Evolutionary conservation across 2,329 filamentous ascomycete genomes (phyloP).

Genomic region (Atkinsonella hypoxylon): DNA sequence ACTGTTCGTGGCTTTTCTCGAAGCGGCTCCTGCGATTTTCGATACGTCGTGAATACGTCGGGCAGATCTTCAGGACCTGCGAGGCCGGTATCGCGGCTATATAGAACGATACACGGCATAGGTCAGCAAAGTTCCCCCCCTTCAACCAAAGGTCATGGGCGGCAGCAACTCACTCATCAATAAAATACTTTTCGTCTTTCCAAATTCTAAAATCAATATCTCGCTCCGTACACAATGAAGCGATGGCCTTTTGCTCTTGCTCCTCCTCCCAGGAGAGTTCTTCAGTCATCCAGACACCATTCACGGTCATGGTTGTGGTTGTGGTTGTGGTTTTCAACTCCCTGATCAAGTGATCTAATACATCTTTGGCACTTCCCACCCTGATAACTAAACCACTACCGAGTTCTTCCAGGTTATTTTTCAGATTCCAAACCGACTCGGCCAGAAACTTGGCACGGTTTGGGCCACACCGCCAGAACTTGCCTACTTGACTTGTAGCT

Average conservation of each 20-base stretch:
- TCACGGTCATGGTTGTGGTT: conserved; percentile 33
- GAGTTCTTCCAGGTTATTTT: conserved; percentile 44
- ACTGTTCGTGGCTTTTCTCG: conserved; percentile 48
- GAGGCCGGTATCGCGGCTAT: conserved; percentile 54
- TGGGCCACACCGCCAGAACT: conserved; percentile 63
- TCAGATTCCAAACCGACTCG: conserved; percentile 63
- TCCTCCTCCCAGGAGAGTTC: conserved; percentile 61
- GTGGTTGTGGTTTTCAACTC: conserved; percentile 24
- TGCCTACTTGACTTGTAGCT: conserved; percentile 51
- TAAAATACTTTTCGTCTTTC: conserved; percentile 65
- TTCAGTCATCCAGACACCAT: conserved; percentile 60
- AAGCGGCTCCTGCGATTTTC: conserved; percentile 61
- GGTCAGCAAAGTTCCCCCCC: not conserved
- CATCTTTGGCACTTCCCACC: conserved; percentile 48
- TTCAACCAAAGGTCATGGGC: not conserved
- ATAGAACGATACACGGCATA: not conserved
- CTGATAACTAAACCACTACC: conserved; percentile 52
- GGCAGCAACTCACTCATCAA: conserved; percentile 56
- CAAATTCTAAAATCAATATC: conserved; percentile 52
- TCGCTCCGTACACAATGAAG: conserved; percentile 36
- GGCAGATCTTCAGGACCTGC: conserved; percentile 47
- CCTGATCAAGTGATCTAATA: conserved; percentile 45
- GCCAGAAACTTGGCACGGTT: conserved; percentile 61
- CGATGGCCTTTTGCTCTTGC: conserved; percentile 46
- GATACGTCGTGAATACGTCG: conserved; percentile 64